These are phyloP conservation scores for Cicer bijugum DNA, from an alignment of 306 rosid species.

Conservation along the genomic window DNA sequence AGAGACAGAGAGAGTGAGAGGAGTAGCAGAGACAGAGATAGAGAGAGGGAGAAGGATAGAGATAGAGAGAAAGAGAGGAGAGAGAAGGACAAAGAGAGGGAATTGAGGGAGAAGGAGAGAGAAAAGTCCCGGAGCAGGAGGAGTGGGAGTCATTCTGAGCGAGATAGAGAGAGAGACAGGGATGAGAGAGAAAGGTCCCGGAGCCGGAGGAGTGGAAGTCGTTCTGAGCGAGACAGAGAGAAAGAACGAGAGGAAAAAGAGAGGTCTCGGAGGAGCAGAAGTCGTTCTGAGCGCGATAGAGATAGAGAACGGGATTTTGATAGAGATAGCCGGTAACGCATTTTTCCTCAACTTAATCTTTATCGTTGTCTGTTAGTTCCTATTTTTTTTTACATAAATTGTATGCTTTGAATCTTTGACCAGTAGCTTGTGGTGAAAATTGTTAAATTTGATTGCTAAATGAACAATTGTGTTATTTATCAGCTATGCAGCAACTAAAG, in stretches of 20 bases:
- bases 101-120: slow-evolving; percentile 52
- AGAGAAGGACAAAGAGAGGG: slow-evolving; percentile 45
- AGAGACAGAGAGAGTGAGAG: slow-evolving; percentile 41
- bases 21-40: slow-evolving; percentile 46
- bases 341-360: neutral
- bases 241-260: slow-evolving; percentile 51
- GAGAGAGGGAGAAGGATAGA: slow-evolving; percentile 39
- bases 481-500: slow-evolving; percentile 2
- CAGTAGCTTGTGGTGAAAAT: neutral
- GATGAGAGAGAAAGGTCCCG: slow-evolving; percentile 42
- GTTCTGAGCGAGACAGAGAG: slow-evolving; percentile 39
- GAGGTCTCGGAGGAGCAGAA: slow-evolving; percentile 64
- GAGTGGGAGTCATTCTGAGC: slow-evolving; percentile 55
- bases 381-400: neutral
- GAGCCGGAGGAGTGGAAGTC: slow-evolving; percentile 41
- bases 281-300: slow-evolving; percentile 61
- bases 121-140: slow-evolving; percentile 31
- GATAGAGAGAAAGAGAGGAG: slow-evolving; percentile 39
- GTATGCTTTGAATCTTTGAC: neutral
- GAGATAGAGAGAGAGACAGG: slow-evolving; percentile 47
- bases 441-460: neutral
- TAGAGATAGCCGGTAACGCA: slow-evolving; percentile 73
- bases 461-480: slow-evolving; percentile 14
- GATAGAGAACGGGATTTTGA: slow-evolving; percentile 76
- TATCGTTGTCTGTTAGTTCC: neutral